phyloP scores from a whole-genome alignment of 2,329 filamentous ascomycete species.

The Akanthomyces dipterigenus region DNA sequence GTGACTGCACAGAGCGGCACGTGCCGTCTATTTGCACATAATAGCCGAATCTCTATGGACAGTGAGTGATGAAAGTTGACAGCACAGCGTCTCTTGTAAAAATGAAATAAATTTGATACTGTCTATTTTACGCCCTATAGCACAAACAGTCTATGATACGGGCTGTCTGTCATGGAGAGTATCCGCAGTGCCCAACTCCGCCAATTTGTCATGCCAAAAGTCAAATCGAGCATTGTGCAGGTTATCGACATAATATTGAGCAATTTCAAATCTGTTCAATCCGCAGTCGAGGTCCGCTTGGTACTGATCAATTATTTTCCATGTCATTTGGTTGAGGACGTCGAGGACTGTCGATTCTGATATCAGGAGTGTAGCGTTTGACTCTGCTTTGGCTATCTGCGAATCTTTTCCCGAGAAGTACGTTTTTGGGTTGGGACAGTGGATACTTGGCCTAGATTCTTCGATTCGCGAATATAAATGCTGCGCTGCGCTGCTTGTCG shows the following conservation, averaged over 20 bases:
- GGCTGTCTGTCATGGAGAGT: neutral
- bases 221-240: constrained; percentile 20
- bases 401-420: neutral
- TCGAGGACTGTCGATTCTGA: constrained; percentile 19
- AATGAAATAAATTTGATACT: neutral
- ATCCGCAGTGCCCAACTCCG: neutral
- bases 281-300: constrained; percentile 22
- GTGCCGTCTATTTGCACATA: no score
- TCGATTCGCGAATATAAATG: neutral
- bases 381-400: neutral
- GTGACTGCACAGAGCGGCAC: no score
- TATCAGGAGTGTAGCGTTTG: constrained; percentile 18
- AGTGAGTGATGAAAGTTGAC: no score
- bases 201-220: constrained; percentile 25
- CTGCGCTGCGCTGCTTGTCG: neutral
- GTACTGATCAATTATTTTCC: constrained; percentile 26
- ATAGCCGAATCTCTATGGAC: no score
- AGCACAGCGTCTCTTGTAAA: no score
- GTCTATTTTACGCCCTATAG: neutral
- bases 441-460: neutral
- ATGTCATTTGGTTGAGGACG: constrained; percentile 21
- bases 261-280: constrained; percentile 17
- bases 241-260: constrained; percentile 25
- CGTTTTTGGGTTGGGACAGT: no score
- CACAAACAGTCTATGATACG: neutral